Evolutionary conservation across 169 alveolate species (phyloP).

Genomic region (Eimeria praecox): DNA sequence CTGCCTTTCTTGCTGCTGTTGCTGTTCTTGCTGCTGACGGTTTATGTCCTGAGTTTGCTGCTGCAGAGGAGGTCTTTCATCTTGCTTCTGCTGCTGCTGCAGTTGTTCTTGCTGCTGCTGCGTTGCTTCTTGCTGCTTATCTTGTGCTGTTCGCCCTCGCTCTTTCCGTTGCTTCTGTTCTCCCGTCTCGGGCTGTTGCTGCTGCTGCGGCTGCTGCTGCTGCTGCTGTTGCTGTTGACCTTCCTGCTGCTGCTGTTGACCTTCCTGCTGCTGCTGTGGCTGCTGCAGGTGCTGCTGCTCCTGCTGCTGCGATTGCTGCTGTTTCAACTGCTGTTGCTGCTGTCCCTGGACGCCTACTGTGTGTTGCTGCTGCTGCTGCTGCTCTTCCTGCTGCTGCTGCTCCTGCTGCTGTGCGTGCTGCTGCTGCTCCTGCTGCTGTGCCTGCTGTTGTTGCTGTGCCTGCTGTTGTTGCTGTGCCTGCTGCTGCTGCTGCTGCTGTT

Average conservation of each 20-base stretch:
- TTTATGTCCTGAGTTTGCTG: not conserved
- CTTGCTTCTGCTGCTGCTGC: not conserved
- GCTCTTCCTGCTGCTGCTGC: not conserved
- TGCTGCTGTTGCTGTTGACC: not conserved
- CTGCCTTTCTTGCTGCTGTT: too few species aligned
- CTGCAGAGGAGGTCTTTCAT: not conserved
- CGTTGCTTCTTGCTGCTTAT: too few species aligned
- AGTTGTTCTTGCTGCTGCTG: too few species aligned
- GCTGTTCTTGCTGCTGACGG: too few species aligned
- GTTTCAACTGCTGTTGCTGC: not conserved
- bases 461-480: not conserved
- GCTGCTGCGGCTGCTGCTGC: not conserved
- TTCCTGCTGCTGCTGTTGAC: not conserved
- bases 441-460: not conserved
- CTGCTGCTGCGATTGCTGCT: too few species aligned
- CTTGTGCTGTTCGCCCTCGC: too few species aligned
- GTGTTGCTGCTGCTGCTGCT: conserved; percentile 11
- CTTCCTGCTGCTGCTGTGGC: too few species aligned
- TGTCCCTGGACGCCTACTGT: too few species aligned
- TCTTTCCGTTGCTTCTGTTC: too few species aligned
- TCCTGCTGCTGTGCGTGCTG: not conserved
- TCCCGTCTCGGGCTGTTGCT: too few species aligned
- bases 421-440: not conserved
- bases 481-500: conserved; percentile 8
- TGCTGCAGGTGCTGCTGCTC: too few species aligned